Conservation (phyloP, 2,329 filamentous ascomycete species). For the Ophiocordyceps camponoti-rufipedis region DNA sequence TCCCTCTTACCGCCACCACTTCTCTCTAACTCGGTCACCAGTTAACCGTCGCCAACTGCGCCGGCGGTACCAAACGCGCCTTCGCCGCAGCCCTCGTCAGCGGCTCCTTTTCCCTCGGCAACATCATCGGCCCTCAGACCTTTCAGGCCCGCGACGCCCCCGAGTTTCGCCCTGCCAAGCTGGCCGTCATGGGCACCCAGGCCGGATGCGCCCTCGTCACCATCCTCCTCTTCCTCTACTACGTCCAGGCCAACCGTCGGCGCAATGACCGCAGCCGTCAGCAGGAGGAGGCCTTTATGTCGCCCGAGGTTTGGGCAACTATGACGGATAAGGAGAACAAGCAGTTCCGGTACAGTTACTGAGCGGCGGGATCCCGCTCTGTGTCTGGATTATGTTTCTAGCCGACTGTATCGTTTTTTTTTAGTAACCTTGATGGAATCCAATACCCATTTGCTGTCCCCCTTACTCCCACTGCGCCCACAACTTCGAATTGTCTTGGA, state of each 20-base stretch:
- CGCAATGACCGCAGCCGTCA: constrained; percentile 12
- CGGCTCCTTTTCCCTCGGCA: constrained; percentile 32
- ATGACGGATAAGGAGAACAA: constrained; percentile 40
- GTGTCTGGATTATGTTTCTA: too few relatives aligned
- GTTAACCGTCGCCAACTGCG: constrained; percentile 32
- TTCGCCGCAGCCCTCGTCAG: constrained; percentile 29
- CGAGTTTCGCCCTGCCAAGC: constrained; percentile 32
- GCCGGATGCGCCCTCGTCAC: constrained; percentile 22
- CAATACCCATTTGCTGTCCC: too few relatives aligned
- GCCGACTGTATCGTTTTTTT: too few relatives aligned
- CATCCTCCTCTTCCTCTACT: constrained; percentile 28
- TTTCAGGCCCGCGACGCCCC: constrained; percentile 33
- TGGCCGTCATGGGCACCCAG: constrained; percentile 34
- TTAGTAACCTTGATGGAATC: too few relatives aligned
- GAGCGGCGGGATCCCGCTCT: not conserved
- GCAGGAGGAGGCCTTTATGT: constrained; percentile 21
- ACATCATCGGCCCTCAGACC: constrained; percentile 38
- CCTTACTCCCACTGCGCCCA: too few relatives aligned
- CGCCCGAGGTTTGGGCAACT: constrained; percentile 24
- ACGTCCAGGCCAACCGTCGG: constrained; percentile 27
- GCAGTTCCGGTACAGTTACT: constrained; percentile 34
- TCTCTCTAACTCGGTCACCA: constrained; percentile 2
- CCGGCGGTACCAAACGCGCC: constrained; percentile 32
- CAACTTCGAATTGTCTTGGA: too few relatives aligned
- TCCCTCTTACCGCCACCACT: not conserved